phyloP scores from a whole-genome alignment of 352 stramenopile species.

The Aphanomyces euteiches region DNA sequence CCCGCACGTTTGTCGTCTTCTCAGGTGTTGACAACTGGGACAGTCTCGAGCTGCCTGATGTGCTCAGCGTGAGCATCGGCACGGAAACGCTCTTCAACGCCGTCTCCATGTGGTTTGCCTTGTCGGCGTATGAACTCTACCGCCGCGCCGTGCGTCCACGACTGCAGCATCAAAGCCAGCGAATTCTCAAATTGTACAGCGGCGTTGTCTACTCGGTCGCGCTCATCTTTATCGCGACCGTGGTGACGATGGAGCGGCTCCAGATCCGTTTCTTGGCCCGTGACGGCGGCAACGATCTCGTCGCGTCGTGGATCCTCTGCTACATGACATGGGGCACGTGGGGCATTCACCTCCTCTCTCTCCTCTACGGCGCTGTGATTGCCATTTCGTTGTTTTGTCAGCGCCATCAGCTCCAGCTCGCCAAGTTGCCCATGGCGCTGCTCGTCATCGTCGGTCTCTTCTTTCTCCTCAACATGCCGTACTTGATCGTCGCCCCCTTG shows the following conservation, averaged over 20 bases:
- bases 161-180: neutral
- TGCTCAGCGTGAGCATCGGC: neutral
- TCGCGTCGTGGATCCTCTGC: neutral
- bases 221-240: neutral
- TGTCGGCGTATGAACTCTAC: slow-evolving; percentile 8
- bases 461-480: slow-evolving; percentile 5
- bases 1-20: slow-evolving; percentile 7
- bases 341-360: neutral
- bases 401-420: neutral
- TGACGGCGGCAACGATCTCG: neutral
- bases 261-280: neutral
- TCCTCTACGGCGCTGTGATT: neutral
- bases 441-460: slow-evolving; percentile 10
- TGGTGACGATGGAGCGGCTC: neutral
- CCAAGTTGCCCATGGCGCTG: neutral
- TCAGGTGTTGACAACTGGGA: neutral
- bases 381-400: neutral
- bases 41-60: neutral
- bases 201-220: neutral
- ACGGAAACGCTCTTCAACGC: slow-evolving; percentile 5
- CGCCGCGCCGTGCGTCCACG: slow-evolving; percentile 13
- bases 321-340: slow-evolving; percentile 2
- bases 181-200: neutral
- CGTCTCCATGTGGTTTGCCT: neutral
- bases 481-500: neutral